Evolutionary conservation across 2,329 filamentous ascomycete species (phyloP), one percentile per base, ranked within the genome.

Genomic region (Xylariaceae sp.): DNA sequence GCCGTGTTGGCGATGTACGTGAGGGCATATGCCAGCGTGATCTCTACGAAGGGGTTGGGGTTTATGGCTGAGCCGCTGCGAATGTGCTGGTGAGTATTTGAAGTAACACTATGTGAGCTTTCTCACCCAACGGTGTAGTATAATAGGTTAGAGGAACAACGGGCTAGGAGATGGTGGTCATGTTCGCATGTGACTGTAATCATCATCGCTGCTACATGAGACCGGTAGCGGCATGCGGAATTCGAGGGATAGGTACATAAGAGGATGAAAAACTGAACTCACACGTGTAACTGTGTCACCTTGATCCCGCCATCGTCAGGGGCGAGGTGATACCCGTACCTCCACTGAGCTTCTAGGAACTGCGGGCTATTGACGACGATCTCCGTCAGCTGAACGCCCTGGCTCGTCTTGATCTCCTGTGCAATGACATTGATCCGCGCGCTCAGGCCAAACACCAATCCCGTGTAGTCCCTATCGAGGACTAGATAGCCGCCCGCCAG

Each of bases 401-500:
- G 78, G 60, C 81, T 85, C 16, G 84, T 82, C 62, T 75, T 75
- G 62, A 86, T 83, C 61, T 81, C 78, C 48, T 78, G 75, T 7
- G 85, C 83, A 56, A 88, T 71, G 57, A 88, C 82, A 64, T 87
- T 87, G 75, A 90, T 87, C 61, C 87, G 79, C 44, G 87, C 85
- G 68, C 83, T 83, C 54, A 90, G 81, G 26, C 86, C 86, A 68
- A 88, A 82, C 59, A 91, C 82, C 52, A 91, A 76, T 23, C 88
- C 93, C 2, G 89, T 95, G 75, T 97, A 92, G 59, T 83, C 80
- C 59, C 90, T 86, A 77, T 98, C 93, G 44, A 99, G 87, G 20
- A 97, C 93, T 44, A 98, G 86, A 75, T 98, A 99, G 59, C 95
- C 95, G 61, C 95, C 95, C 3, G 93, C 91, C 51, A 98, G 84